Evolutionary conservation across 805 yeast genomes (phyloP).

Genomic region (Spathaspora boniae): DNA sequence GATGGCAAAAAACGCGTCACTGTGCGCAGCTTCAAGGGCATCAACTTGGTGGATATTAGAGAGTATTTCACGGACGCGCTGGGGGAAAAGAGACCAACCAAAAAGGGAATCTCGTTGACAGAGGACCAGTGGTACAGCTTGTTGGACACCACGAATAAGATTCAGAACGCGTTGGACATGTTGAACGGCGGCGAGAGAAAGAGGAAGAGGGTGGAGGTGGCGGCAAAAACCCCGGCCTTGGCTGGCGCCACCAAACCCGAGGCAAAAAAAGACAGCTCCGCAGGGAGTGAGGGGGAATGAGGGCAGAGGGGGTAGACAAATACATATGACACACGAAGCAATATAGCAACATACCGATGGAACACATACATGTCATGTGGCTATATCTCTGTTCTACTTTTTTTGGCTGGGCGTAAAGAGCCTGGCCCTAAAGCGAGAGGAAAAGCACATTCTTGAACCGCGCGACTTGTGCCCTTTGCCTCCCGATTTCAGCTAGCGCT

Average conservation of each 20-base stretch:
- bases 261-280: not conserved
- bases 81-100: slow-evolving; percentile 74
- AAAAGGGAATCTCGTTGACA: slow-evolving; percentile 66
- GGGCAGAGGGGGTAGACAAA: no score
- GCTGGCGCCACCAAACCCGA: not conserved
- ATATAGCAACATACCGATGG: no score
- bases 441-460: no score
- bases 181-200: slow-evolving; percentile 21
- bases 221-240: slow-evolving; percentile 2
- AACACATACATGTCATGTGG: no score
- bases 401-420: no score
- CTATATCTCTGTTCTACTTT: no score
- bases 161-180: slow-evolving; percentile 47
- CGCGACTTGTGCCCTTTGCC: no score
- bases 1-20: slow-evolving; percentile 58
- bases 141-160: slow-evolving; percentile 43
- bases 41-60: slow-evolving; percentile 73
- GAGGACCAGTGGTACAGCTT: slow-evolving; percentile 52
- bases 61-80: slow-evolving; percentile 62
- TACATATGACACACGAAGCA: no score
- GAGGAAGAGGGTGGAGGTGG: slow-evolving; percentile 1
- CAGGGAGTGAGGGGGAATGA: no score
- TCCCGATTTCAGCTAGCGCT: no score
- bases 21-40: slow-evolving; percentile 67
- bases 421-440: no score